Conservation (phyloP, 768 basidiomycete species). For the Lactifluus volemus region DNA sequence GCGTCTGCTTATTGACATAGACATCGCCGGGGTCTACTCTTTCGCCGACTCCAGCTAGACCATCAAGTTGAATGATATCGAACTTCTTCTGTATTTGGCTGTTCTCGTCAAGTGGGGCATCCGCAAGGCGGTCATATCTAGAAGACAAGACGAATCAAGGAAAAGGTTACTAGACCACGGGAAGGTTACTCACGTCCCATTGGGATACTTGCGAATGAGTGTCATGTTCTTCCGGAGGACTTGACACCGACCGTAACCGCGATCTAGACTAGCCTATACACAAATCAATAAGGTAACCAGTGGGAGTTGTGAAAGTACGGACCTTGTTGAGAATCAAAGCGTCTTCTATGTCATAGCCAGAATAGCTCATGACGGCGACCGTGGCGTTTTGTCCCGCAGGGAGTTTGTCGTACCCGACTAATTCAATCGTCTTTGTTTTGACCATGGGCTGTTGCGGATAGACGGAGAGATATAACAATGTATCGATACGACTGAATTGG, state of each 20-base stretch:
- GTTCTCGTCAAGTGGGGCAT: conserved; percentile 80
- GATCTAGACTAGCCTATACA: conserved; percentile 81
- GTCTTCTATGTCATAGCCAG: conserved; percentile 99
- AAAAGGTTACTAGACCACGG: not conserved
- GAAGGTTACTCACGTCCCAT: conserved; percentile 72
- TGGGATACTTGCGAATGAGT: conserved; percentile 91
- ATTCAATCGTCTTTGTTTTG: conserved; percentile 96
- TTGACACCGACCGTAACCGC: conserved; percentile 96
- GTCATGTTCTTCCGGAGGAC: conserved; percentile 94
- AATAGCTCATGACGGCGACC: conserved; percentile 98
- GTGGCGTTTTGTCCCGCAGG: conserved; percentile 98
- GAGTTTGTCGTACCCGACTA: conserved; percentile 92
- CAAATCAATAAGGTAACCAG: not conserved
- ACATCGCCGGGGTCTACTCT: conserved; percentile 88
- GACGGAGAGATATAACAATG: conserved; percentile 92
- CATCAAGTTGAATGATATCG: conserved; percentile 86
- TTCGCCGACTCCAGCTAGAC: conserved; percentile 91
- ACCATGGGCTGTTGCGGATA: conserved; percentile 99
- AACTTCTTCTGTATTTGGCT: conserved; percentile 76
- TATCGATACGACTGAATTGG: conserved; percentile 96
- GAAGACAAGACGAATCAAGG: not conserved
- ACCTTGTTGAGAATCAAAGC: conserved; percentile 92
- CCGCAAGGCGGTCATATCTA: conserved; percentile 90
- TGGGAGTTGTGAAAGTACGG: not conserved
- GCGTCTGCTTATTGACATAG: conserved; percentile 95